Conservation (phyloP, 169 alveolate genomes). For the Cryptosporidium canis region DNA sequence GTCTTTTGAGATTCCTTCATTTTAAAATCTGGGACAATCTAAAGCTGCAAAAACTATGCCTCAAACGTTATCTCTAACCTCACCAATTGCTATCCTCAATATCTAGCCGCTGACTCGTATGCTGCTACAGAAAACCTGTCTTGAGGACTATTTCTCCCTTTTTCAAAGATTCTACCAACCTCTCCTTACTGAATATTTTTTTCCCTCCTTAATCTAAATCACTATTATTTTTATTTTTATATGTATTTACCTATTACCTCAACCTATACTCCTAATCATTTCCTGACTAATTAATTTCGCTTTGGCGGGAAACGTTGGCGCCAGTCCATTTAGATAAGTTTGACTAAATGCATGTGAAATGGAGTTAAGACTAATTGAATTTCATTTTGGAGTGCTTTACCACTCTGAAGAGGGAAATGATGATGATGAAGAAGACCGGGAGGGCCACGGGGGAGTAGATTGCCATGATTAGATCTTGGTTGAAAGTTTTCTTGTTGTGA, state of each 20-base stretch:
- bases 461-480: slow-evolving; percentile 2
- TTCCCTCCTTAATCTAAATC: neutral
- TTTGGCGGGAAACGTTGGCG: too few relatives aligned
- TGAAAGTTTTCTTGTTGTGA: slow-evolving; percentile 8
- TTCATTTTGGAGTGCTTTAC: neutral
- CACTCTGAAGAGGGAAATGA: slow-evolving; percentile 20
- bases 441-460: slow-evolving; percentile 1
- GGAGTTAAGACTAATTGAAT: neutral
- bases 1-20: neutral
- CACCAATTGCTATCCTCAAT: too few relatives aligned
- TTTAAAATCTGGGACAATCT: neutral
- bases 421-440: neutral
- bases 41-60: too few relatives aligned
- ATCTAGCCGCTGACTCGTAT: too few relatives aligned
- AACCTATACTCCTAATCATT: neutral
- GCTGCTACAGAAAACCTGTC: neutral
- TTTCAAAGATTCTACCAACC: neutral
- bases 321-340: too few relatives aligned
- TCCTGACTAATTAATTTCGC: neutral
- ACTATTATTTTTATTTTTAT: neutral
- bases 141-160: neutral
- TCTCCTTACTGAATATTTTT: neutral
- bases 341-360: neutral
- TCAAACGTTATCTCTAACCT: neutral
- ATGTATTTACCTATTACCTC: neutral